Conservation (phyloP, 495 filamentous ascomycete species). For the Hypoxylon rickii region DNA sequence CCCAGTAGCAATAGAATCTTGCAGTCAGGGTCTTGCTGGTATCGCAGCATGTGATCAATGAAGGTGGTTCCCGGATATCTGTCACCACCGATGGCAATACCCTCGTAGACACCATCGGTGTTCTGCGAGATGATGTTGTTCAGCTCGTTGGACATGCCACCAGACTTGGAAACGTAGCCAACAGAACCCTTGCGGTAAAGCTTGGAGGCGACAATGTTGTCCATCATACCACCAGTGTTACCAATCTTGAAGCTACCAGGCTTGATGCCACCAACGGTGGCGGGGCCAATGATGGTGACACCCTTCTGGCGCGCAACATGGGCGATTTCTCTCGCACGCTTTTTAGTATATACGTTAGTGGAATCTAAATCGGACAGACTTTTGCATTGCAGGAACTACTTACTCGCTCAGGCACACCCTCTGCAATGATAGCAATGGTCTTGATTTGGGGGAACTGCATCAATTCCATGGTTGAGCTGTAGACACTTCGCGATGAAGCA, state of each 20-base stretch:
- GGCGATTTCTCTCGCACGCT: conserved; percentile 96
- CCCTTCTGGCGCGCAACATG: conserved; percentile 96
- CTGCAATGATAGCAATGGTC: conserved; percentile 98
- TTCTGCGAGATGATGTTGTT: conserved; percentile 98
- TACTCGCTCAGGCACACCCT: conserved; percentile 97
- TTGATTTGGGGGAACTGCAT: conserved; percentile 97
- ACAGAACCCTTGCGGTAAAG: conserved; percentile 99
- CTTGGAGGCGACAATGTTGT: conserved; percentile 99
- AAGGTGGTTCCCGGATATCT: conserved; percentile 98
- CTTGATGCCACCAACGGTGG: conserved; percentile 99
- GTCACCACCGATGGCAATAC: conserved; percentile 98
- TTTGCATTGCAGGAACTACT: conserved; percentile 45
- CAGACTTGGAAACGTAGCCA: conserved; percentile 99
- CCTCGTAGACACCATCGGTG: conserved; percentile 98
- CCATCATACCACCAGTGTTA: conserved; percentile 99
- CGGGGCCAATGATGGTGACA: conserved; percentile 97
- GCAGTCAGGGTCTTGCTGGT: conserved; percentile 93
- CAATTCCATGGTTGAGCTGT: conserved; percentile 96
- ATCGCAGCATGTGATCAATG: conserved; percentile 96
- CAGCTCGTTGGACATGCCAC: conserved; percentile 99
- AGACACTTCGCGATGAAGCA: conserved; percentile 96
- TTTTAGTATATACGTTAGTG: conserved; percentile 33
- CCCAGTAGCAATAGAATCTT: conserved; percentile 95
- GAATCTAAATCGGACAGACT: background rate
- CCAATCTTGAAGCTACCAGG: conserved; percentile 99